These are phyloP conservation scores for Microdochium trichocladiopsis DNA, from an alignment of 2,329 filamentous ascomycete genomes.

Conservation along the genomic window DNA sequence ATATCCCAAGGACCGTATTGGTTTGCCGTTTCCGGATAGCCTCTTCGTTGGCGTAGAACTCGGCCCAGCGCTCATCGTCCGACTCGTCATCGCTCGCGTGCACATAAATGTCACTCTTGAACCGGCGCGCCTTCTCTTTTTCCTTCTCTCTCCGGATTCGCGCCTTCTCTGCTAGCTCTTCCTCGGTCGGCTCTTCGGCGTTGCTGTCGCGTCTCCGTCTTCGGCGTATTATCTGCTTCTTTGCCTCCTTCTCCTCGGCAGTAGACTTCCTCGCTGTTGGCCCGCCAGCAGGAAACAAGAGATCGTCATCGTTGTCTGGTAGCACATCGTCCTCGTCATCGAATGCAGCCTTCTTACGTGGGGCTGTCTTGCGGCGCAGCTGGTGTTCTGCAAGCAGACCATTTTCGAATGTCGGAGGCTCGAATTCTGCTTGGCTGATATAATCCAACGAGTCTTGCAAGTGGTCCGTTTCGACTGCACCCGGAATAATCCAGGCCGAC, in stretches of 20 bases:
- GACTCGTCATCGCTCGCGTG: conserved; percentile 81
- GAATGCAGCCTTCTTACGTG: conserved; percentile 52
- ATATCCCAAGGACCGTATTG: conserved; percentile 19
- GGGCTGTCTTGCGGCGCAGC: conserved; percentile 62
- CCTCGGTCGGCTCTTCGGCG: conserved; percentile 43
- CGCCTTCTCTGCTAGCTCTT: conserved; percentile 58
- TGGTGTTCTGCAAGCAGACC: conserved; percentile 69
- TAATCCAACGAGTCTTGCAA: conserved; percentile 63
- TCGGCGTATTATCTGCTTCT: conserved; percentile 54
- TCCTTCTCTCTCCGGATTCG: conserved; percentile 59
- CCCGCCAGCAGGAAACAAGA: conserved; percentile 63
- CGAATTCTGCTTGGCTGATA: conserved; percentile 73
- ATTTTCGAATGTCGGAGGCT: conserved; percentile 70
- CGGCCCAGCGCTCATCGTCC: conserved; percentile 57
- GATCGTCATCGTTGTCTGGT: conserved; percentile 42
- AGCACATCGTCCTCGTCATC: conserved; percentile 62
- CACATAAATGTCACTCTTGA: conserved; percentile 81
- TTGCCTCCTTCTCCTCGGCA: conserved; percentile 42
- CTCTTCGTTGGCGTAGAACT: conserved; percentile 75
- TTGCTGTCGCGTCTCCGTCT: conserved; percentile 40
- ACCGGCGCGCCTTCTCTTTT: conserved; percentile 66
- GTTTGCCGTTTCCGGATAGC: conserved; percentile 48
- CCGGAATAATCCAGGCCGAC: conserved; percentile 72
- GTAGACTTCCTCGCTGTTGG: conserved; percentile 47
- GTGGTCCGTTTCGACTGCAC: conserved; percentile 52